These are phyloP conservation scores for Lycium ferocissimum DNA, from an alignment of 257 asterid genomes.

Conservation along the genomic window DNA sequence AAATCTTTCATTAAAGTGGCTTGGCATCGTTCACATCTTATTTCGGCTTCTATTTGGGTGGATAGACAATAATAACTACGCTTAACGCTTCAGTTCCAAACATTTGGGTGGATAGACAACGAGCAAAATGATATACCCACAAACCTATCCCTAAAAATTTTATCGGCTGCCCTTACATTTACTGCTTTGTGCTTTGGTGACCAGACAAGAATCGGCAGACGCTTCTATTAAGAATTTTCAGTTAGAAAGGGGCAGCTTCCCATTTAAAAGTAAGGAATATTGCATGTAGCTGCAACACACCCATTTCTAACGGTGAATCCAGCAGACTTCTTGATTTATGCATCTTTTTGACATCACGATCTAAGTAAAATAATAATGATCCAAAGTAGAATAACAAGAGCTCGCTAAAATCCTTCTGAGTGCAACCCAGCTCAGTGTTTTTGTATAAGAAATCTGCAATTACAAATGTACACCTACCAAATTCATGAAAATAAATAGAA, in stretches of 20 bases:
- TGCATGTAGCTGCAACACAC: background rate
- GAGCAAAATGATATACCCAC: no score
- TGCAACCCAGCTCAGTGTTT: conserved; percentile 10
- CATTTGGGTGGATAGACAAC: background rate
- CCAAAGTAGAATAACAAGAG: background rate
- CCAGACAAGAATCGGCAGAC: no score
- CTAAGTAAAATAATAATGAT: background rate
- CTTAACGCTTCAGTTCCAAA: background rate
- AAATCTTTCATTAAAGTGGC: background rate
- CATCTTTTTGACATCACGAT: background rate
- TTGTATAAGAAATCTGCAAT: conserved; percentile 21
- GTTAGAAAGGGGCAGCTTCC: background rate
- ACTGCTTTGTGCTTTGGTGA: background rate
- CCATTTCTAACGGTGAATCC: background rate
- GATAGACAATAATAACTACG: background rate
- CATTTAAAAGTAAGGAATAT: background rate
- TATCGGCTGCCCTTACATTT: background rate
- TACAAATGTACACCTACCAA: conserved; percentile 21
- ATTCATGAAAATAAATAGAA: conserved; percentile 11
- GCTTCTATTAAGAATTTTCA: background rate
- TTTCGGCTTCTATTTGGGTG: background rate
- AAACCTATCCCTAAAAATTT: no score
- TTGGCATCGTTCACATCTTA: background rate
- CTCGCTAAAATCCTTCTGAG: background rate
- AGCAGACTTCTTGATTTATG: background rate